These are phyloP conservation scores for Scheffersomyces insectosa DNA, from an alignment of 1,139 yeast genomes.

Conservation along the genomic window DNA sequence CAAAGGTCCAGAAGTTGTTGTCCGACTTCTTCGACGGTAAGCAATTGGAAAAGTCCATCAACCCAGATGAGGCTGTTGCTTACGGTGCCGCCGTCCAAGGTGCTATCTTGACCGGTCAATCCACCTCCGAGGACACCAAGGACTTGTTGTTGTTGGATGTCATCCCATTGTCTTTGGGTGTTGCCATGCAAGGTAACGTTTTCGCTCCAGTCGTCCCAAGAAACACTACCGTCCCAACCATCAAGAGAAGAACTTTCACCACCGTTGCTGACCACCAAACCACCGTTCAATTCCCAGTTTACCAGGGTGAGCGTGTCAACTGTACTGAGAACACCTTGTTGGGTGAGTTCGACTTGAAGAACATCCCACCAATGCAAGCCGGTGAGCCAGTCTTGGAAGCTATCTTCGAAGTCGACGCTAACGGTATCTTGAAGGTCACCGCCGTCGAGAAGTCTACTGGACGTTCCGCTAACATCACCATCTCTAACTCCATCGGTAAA, in stretches of 20 bases:
- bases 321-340: conserved; percentile 98
- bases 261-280: conserved; percentile 99
- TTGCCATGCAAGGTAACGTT: conserved; percentile 99
- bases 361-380: conserved; percentile 98
- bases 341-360: conserved; percentile 99
- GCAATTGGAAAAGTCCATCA: conserved; percentile 92
- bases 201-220: conserved; percentile 99
- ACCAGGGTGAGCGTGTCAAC: conserved; percentile 99
- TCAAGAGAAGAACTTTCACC: conserved; percentile 99
- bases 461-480: conserved; percentile 98
- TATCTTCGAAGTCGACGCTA: conserved; percentile 98
- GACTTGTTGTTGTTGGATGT: conserved; percentile 97
- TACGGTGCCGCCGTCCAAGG: conserved; percentile 99
- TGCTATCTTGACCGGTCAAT: conserved; percentile 98
- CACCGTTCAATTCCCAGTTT: conserved; percentile 99
- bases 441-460: conserved; percentile 99
- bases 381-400: conserved; percentile 99
- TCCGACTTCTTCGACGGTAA: conserved; percentile 98
- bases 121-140: conserved; percentile 95
- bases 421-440: conserved; percentile 99
- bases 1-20: conserved; percentile 96
- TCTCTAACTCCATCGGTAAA: conserved; percentile 99
- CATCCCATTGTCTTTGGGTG: conserved; percentile 98
- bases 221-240: conserved; percentile 99
- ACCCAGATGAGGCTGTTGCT: conserved; percentile 99